Base-by-base conservation (phyloP, 371 early-diverging fungal species). In the Circinella umbellata region DNA sequence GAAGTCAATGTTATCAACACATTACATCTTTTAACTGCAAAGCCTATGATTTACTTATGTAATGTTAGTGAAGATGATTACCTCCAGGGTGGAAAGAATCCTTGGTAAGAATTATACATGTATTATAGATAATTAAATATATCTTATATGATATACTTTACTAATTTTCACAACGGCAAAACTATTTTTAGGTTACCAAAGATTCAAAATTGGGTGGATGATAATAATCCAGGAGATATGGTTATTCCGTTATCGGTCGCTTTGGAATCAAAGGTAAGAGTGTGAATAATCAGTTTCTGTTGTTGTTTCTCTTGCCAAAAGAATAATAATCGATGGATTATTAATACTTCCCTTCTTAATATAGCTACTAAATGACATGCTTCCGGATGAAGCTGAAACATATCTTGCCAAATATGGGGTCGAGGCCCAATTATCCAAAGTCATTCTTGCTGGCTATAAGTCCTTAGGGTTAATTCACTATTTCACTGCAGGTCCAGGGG, bases 21-120 rank as follows among this genome's bases (percentile, higher is more conserved):
- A 47, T 73, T 95, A 57, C 92, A 92, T 76, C 86, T 97, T 66
- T 77, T 98, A 55, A 95, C 97, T 18, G 93, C 95, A 36, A 98
- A 98, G 83, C 95, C 95, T n/a, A 92, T 96, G 68, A 90, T 96
- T 39, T 95, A 96, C 81, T 82, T 98, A n/a, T 91, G 90, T 69
- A 98, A 98, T 82, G 85, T 95, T 72, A 85, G 87, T 65, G 89
- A 91, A 77, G 71, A 83, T 8, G 94, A 94, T 61, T 96, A 90
- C 74, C 63, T 88, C 17, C n/a, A 65, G 13, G 62, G 66, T 13
- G 49, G 46, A 47, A 86, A 89, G 83, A 85, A 91, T 84, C 87
- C 90, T 84, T 90, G 84, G 81, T 66, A 81, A 69, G 46, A 49
- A 73, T 54, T 18, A 27, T 27, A 27, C 27, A 27, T 27, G 27